phyloP scores from a whole-genome alignment of 2,329 filamentous ascomycete species.

The Coniochaeta ligniaria region DNA sequence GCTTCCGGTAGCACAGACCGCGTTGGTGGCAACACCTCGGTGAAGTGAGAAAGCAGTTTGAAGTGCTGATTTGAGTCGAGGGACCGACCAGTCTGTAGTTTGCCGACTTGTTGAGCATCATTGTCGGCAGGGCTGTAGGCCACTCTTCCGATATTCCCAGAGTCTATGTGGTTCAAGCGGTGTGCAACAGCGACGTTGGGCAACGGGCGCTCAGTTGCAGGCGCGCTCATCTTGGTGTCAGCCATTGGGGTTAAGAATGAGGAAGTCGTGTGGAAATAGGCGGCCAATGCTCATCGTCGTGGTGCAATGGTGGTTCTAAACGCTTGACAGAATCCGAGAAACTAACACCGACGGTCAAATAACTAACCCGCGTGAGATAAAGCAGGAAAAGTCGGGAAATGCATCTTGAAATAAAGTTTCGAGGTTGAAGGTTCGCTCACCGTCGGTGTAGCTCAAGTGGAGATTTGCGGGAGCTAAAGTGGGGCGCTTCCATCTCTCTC shows the following conservation, averaged over 20 bases:
- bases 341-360: neutral
- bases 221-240: conserved; percentile 10
- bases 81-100: neutral
- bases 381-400: neutral
- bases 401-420: neutral
- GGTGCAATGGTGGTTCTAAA: neutral
- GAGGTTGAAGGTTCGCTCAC: neutral
- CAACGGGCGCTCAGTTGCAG: neutral
- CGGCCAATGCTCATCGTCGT: neutral
- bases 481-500: neutral
- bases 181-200: conserved; percentile 19
- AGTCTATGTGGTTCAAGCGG: conserved; percentile 37
- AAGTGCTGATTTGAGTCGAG: conserved; percentile 10
- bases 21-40: conserved; percentile 17
- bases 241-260: conserved; percentile 12
- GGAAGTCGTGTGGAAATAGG: neutral
- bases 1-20: conserved; percentile 2
- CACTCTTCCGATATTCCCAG: conserved; percentile 44
- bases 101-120: conserved; percentile 20
- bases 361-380: neutral
- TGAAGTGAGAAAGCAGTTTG: conserved; percentile 17
- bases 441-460: neutral
- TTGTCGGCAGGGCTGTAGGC: conserved; percentile 29
- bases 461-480: neutral
- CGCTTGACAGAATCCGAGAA: neutral